Conservation (phyloP, 2,329 filamentous ascomycete species). For the Ophiostoma australiae region DNA sequence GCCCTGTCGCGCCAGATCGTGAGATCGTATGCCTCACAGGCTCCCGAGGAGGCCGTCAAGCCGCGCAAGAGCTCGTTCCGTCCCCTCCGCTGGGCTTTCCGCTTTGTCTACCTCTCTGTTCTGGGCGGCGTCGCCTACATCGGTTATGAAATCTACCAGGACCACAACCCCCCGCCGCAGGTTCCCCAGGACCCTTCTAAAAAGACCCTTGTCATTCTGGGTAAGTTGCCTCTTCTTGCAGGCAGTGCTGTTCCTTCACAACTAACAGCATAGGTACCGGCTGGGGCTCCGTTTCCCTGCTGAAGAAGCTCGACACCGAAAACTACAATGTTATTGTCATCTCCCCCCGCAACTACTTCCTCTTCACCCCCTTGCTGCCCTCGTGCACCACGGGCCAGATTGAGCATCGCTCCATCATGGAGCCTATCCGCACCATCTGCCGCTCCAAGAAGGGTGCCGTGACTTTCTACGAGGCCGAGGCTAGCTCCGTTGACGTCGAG, state of each 20-base stretch:
- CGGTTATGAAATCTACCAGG: constrained; percentile 75
- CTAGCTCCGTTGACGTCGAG: constrained; percentile 89
- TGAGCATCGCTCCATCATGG: constrained; percentile 99
- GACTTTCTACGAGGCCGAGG: constrained; percentile 97
- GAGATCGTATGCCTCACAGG: constrained; percentile 31
- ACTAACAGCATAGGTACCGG: constrained; percentile 65
- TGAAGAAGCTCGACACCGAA: constrained; percentile 97
- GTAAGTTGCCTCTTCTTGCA: constrained; percentile 45
- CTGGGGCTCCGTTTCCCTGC: constrained; percentile 89
- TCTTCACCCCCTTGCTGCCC: constrained; percentile 94
- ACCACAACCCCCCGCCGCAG: constrained; percentile 78
- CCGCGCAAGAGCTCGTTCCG: constrained; percentile 52
- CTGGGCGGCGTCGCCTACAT: constrained; percentile 66
- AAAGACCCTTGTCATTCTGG: constrained; percentile 95
- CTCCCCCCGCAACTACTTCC: constrained; percentile 98
- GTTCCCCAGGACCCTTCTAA: constrained; percentile 73
- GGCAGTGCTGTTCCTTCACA: neutral
- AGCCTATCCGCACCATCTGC: constrained; percentile 92
- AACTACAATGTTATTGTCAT: constrained; percentile 99
- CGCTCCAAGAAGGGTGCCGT: constrained; percentile 90
- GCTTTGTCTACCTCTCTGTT: constrained; percentile 70
- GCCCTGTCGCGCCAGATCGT: constrained; percentile 30
- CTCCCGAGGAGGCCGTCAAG: constrained; percentile 37
- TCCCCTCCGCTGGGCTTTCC: constrained; percentile 75
- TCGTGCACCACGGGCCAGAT: constrained; percentile 97